Conservation (phyloP, 2,329 filamentous ascomycete species). For the Chaetomium globosum region DNA sequence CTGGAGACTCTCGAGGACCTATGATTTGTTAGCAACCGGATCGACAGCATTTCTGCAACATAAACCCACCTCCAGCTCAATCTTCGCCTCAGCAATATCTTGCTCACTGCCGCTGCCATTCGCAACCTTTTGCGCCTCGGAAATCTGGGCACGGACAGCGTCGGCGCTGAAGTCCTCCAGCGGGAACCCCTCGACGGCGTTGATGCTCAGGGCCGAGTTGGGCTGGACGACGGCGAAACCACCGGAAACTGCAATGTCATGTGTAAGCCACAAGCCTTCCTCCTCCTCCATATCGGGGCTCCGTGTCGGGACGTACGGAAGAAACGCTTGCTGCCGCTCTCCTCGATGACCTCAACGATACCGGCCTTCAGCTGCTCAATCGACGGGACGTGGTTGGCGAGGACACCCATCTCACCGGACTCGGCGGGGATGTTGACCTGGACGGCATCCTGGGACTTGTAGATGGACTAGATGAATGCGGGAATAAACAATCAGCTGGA, state of each 20-base stretch:
- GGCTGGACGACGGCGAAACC: constrained; percentile 97
- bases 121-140: constrained; percentile 94
- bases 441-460: constrained; percentile 71
- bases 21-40: constrained; percentile 44
- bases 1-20: constrained; percentile 85
- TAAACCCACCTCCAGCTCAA: constrained; percentile 85
- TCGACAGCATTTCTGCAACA: neutral
- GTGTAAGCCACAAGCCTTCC: constrained; percentile 28
- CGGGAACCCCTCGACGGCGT: constrained; percentile 92
- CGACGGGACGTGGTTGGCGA: constrained; percentile 97
- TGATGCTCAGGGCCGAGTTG: constrained; percentile 93
- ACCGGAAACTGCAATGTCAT: constrained; percentile 71
- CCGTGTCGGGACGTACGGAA: constrained; percentile 72
- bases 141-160: constrained; percentile 82
- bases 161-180: constrained; percentile 96
- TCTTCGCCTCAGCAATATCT: constrained; percentile 98
- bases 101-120: constrained; percentile 89
- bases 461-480: constrained; percentile 66
- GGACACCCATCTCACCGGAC: constrained; percentile 98
- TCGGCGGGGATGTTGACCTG: constrained; percentile 99
- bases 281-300: constrained; percentile 16
- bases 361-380: constrained; percentile 99
- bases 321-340: constrained; percentile 93
- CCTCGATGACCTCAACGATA: constrained; percentile 92
- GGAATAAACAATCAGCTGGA: constrained; percentile 51